phyloP scores from a whole-genome alignment of 1,284 basidiomycete genomes.

The Sanghuangporus baumii region DNA sequence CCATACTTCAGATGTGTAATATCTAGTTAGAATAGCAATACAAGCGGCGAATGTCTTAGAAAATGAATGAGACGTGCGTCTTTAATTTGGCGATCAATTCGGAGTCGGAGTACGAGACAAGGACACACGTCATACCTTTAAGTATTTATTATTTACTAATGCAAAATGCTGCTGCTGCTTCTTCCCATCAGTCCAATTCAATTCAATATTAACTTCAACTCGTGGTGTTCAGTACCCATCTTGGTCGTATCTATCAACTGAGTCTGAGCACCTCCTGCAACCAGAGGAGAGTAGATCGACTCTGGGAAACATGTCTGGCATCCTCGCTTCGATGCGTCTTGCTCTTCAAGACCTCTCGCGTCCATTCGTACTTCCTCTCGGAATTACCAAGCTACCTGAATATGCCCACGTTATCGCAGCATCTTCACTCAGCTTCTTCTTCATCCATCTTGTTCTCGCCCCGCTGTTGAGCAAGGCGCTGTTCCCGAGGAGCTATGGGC shows the following conservation, averaged over 20 bases:
- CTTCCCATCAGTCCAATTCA: too few relatives aligned
- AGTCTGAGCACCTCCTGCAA: background rate
- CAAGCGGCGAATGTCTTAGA: background rate
- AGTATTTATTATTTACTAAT: too few relatives aligned
- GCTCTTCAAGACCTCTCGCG: constrained; percentile 4
- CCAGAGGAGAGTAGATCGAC: background rate
- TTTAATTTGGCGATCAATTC: background rate
- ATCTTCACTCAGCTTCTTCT: constrained; percentile 43
- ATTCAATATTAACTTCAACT: too few relatives aligned
- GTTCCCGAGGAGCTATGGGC: constrained; percentile 39
- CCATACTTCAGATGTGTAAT: background rate
- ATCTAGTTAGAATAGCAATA: background rate
- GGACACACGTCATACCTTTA: too few relatives aligned
- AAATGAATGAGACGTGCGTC: background rate
- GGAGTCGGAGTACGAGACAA: too few relatives aligned
- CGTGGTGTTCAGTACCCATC: background rate
- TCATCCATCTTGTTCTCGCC: constrained; percentile 45
- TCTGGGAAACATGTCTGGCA: background rate
- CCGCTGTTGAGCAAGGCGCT: constrained; percentile 40
- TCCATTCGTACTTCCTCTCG: constrained; percentile 19
- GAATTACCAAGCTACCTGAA: constrained; percentile 42
- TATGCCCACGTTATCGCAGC: constrained; percentile 65
- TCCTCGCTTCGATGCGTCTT: background rate
- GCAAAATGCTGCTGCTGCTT: too few relatives aligned
- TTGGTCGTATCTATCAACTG: background rate